phyloP scores from a whole-genome alignment of 1,284 basidiomycete genomes.

The Amylostereum chailletii region DNA sequence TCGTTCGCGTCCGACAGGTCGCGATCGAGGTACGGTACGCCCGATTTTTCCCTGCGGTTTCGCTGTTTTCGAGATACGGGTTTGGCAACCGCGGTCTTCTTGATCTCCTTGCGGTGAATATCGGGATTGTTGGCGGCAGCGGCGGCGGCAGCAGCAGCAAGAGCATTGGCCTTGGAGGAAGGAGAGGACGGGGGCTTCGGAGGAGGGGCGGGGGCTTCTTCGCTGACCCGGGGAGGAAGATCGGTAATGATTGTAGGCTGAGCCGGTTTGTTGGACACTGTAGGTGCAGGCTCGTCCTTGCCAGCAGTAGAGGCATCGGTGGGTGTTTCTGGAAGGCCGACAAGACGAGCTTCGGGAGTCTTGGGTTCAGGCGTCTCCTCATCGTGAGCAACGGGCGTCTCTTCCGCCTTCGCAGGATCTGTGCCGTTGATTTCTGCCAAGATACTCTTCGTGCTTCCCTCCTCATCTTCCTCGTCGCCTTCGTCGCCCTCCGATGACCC shows the following conservation, averaged over 20 bases:
- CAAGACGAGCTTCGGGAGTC: conserved; percentile 62
- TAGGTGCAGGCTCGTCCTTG: conserved; percentile 7
- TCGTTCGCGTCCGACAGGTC: conserved; percentile 51
- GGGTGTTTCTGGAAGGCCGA: conserved; percentile 30
- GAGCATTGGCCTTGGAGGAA: not conserved
- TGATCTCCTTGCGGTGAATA: conserved; percentile 17
- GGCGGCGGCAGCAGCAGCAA: conserved; percentile 1
- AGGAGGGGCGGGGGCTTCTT: conserved; percentile 4
- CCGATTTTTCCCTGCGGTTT: conserved; percentile 64
- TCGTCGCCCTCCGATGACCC: conserved; percentile 31
- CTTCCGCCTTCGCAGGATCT: conserved; percentile 13
- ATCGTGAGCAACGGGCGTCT: conserved; percentile 14
- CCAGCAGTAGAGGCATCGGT: not conserved
- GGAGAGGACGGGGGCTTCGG: conserved; percentile 5
- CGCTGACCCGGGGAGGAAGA: conserved; percentile 6
- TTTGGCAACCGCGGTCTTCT: conserved; percentile 24
- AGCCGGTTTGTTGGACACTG: conserved; percentile 10
- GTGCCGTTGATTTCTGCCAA: conserved; percentile 8
- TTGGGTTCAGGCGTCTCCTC: conserved; percentile 49
- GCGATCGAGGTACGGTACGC: conserved; percentile 65
- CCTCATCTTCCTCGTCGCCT: conserved; percentile 29
- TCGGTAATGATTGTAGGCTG: conserved; percentile 7
- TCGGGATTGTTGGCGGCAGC: conserved; percentile 13
- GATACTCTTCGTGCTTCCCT: conserved; percentile 18
- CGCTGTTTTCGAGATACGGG: conserved; percentile 12